Base-by-base conservation (phyloP, 805 yeast genomes). In the Candida broadrunensis region DNA sequence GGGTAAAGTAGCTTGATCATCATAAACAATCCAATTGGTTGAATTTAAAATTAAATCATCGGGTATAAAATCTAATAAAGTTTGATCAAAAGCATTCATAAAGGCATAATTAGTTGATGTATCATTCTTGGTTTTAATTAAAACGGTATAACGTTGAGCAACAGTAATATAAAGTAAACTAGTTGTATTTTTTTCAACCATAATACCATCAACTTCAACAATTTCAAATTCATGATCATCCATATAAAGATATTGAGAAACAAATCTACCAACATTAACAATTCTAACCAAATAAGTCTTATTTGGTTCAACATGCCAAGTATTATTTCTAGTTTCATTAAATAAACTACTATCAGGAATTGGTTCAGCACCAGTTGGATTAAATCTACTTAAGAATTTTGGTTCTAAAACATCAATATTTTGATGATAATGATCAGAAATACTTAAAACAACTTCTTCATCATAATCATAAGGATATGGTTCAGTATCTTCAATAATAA, bases 341-440 rank as follows among this genome's bases (percentile, higher is more conserved):
- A 84, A 75, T 31, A 85, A 63, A 15, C 78, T 44, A 52, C 78
- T 80, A 46, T 81, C 81, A 2, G 91, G 91, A 37, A 85, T 73
- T 13, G 95, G 95, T 56, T 85, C 95, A 14, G 86, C 88, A 31
- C 95, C 95, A 2, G 90, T 85, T 16, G 95, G 95, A 50, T 85
- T 85, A 54, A 77, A 85, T 48, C 85, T 68, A 32, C 75, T 72
- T 52, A 81, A 58, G 57, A 83, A 85, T 30, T 66, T 65, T 15
- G 61, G 48, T 36, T 70, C 58, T 20, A 83, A 65, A 2, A 61
- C 72, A 21, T 65, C 62, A 46, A 80, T 72, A 37, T 74, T 66
- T 24, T 68, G 63, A 53, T 82, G 87, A 56, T 85, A 85, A 65
- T 81, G 74, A 47, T 85, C 95, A 31, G 80, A 58, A 7, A 85